These are phyloP conservation scores for Talaromyces atroroseus DNA, from an alignment of 2,329 filamentous ascomycete genomes.

Conservation along the genomic window DNA sequence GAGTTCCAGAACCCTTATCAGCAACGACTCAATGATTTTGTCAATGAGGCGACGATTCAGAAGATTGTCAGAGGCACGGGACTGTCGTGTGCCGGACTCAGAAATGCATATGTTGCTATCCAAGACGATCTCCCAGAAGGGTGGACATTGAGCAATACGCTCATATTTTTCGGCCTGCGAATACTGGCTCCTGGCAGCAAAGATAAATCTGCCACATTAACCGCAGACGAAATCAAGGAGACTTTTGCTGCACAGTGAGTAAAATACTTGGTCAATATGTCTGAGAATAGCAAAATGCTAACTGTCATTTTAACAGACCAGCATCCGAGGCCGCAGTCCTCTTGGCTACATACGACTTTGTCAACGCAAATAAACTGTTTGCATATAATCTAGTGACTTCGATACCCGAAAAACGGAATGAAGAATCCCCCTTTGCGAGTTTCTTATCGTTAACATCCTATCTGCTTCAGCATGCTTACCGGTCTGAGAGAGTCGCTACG, in stretches of 20 bases:
- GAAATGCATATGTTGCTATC: conserved; percentile 74
- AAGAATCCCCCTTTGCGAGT: conserved; percentile 69
- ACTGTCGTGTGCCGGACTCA: conserved; percentile 60
- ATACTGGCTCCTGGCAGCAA: conserved; percentile 65
- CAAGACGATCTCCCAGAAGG: conserved; percentile 86
- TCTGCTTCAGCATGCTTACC: conserved; percentile 85
- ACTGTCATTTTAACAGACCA: conserved; percentile 52
- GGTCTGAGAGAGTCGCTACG: conserved; percentile 68
- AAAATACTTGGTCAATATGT: not conserved
- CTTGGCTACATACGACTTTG: conserved; percentile 86
- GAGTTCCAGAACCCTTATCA: conserved; percentile 97
- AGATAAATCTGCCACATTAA: conserved; percentile 55
- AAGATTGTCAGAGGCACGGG: conserved; percentile 76
- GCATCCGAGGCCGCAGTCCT: conserved; percentile 72
- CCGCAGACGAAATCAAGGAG: conserved; percentile 73
- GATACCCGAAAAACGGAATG: conserved; percentile 54
- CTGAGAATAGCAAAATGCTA: conserved; percentile 20
- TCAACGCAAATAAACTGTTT: conserved; percentile 91
- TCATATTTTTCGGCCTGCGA: conserved; percentile 80
- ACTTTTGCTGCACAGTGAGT: conserved; percentile 74
- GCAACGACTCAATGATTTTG: conserved; percentile 85
- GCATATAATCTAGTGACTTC: conserved; percentile 73
- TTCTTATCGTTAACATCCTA: conserved; percentile 90
- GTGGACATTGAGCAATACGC: conserved; percentile 75
- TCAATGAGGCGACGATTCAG: conserved; percentile 81